These are phyloP conservation scores for Xylaria flabelliformis DNA, from an alignment of 495 filamentous ascomycete species.

Conservation along the genomic window DNA sequence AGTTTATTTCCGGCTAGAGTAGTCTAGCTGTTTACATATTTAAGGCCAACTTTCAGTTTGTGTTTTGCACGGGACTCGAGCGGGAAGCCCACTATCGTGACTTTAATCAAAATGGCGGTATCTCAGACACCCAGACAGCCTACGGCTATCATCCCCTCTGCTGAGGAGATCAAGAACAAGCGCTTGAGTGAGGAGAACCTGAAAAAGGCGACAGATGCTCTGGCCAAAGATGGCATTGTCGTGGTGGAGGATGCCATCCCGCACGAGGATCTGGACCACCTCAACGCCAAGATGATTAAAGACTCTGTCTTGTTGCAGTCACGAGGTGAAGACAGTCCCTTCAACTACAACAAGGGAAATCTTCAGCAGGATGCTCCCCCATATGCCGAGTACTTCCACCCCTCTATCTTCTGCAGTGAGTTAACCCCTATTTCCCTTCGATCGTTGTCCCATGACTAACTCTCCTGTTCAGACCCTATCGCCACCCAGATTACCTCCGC, in stretches of 20 bases:
- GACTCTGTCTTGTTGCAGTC: slow-evolving; percentile 53
- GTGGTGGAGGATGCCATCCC: slow-evolving; percentile 60
- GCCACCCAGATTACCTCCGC: slow-evolving; percentile 57
- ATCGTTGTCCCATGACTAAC: background rate
- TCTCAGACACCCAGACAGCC: slow-evolving; percentile 20
- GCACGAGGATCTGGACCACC: slow-evolving; percentile 47
- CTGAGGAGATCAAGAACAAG: slow-evolving; percentile 32
- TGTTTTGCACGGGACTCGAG: slow-evolving; percentile 3
- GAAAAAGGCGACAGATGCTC: slow-evolving; percentile 55
- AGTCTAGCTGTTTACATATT: background rate
- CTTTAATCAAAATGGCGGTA: slow-evolving; percentile 12
- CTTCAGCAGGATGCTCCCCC: slow-evolving; percentile 62
- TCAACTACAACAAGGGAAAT: slow-evolving; percentile 63
- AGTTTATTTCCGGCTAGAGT: background rate
- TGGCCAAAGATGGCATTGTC: slow-evolving; percentile 63
- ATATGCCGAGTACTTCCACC: slow-evolving; percentile 48
- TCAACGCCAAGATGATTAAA: slow-evolving; percentile 59
- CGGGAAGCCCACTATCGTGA: background rate
- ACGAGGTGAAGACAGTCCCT: slow-evolving; percentile 52
- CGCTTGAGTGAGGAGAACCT: slow-evolving; percentile 49
- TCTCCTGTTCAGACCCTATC: slow-evolving; percentile 48
- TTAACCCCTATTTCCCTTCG: background rate
- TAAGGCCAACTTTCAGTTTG: background rate
- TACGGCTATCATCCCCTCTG: slow-evolving; percentile 25
- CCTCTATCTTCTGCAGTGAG: slow-evolving; percentile 52